phyloP scores from a whole-genome alignment of 2,329 filamentous ascomycete species.

The Canariomyces notabilis region DNA sequence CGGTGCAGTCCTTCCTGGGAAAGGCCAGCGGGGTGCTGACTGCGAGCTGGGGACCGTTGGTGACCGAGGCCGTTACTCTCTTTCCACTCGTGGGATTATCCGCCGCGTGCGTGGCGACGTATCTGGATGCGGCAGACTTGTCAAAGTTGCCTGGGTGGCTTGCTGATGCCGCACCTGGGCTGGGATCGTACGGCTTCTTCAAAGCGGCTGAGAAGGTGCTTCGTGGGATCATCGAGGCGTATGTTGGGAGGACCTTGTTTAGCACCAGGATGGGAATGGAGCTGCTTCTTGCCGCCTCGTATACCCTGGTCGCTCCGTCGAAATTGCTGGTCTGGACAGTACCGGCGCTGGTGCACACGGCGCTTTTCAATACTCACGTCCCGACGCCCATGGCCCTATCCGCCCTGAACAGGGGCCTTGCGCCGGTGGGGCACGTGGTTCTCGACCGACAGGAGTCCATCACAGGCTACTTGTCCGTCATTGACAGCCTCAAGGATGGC shows the following conservation, averaged over 20 bases:
- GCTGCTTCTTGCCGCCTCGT: conserved; percentile 58
- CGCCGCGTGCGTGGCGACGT: conserved; percentile 57
- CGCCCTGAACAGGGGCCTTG: conserved; percentile 61
- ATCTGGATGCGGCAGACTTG: conserved; percentile 58
- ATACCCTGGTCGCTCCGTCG: conserved; percentile 63
- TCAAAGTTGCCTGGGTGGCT: conserved; percentile 51
- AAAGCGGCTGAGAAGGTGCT: conserved; percentile 44
- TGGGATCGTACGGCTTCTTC: conserved; percentile 63
- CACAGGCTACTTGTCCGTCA: conserved; percentile 87
- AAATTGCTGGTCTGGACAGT: conserved; percentile 61
- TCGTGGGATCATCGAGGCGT: conserved; percentile 37
- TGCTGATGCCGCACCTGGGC: conserved; percentile 59
- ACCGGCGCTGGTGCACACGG: conserved; percentile 68
- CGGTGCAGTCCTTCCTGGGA: conserved; percentile 67
- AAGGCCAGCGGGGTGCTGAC: conserved; percentile 61
- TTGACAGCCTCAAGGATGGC: conserved; percentile 66
- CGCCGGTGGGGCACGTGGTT: conserved; percentile 63
- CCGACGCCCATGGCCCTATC: conserved; percentile 55
- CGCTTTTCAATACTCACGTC: conserved; percentile 69
- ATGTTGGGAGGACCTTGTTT: conserved; percentile 57
- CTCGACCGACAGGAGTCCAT: conserved; percentile 78
- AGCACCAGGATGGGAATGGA: conserved; percentile 71
- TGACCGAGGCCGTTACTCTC: conserved; percentile 70
- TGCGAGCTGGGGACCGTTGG: conserved; percentile 64
- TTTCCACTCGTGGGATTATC: conserved; percentile 64